Evolutionary conservation across 257 asterid species (phyloP).

Genomic region (Fraxinus pennsylvanica): DNA sequence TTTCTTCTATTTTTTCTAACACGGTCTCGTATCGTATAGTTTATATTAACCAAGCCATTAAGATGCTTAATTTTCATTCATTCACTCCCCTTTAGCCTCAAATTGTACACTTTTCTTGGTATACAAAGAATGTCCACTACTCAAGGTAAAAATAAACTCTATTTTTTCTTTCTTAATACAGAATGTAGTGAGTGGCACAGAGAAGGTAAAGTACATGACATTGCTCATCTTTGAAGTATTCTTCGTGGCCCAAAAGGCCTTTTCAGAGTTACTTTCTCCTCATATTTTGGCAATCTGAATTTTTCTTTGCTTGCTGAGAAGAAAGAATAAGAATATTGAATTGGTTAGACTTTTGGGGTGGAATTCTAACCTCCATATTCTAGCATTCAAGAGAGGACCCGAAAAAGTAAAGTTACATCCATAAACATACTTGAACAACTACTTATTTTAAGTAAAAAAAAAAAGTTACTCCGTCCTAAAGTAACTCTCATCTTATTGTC

Average conservation of each 20-base stretch:
- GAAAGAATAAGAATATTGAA: slow-evolving; percentile 37
- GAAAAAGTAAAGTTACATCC: too few relatives aligned
- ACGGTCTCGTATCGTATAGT: not conserved
- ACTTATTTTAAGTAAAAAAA: too few relatives aligned
- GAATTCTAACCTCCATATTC: slow-evolving; percentile 31
- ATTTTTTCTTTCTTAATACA: not conserved
- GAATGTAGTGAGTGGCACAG: slow-evolving; percentile 27
- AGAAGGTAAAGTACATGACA: slow-evolving; percentile 23
- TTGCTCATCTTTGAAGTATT: slow-evolving; percentile 38
- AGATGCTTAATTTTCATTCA: slow-evolving; percentile 21
- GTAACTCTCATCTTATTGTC: too few relatives aligned
- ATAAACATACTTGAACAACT: too few relatives aligned
- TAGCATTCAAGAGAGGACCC: slow-evolving; percentile 21
- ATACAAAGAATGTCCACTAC: slow-evolving; percentile 20
- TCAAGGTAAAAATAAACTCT: not conserved
- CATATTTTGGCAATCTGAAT: slow-evolving; percentile 31
- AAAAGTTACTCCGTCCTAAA: too few relatives aligned
- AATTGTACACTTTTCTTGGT: slow-evolving; percentile 16
- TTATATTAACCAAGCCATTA: not conserved
- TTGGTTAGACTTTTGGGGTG: slow-evolving; percentile 31
- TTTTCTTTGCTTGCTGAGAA: slow-evolving; percentile 32
- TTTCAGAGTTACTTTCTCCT: slow-evolving; percentile 36
- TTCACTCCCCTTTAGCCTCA: slow-evolving; percentile 34
- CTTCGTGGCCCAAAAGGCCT: slow-evolving; percentile 31
- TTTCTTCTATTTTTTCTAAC: not conserved